These are phyloP conservation scores for Candida maltosa DNA, from an alignment of 805 yeast genomes.

Conservation along the genomic window DNA sequence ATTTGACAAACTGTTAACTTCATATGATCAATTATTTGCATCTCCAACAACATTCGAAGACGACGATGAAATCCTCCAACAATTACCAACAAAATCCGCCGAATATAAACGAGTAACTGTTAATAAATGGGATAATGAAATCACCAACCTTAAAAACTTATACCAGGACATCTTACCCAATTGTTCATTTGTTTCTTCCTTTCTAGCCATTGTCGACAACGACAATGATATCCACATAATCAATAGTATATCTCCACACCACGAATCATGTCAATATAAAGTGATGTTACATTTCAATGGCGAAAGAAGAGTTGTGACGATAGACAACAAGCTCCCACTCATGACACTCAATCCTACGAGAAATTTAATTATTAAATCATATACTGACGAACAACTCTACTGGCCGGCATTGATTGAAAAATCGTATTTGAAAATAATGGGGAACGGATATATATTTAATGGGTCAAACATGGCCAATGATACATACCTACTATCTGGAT, in stretches of 20 bases:
- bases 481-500: constrained; percentile 62
- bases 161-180: constrained; percentile 55
- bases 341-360: constrained; percentile 16
- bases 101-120: constrained; percentile 5
- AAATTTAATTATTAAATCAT: constrained; percentile 35
- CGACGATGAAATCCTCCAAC: constrained; percentile 5
- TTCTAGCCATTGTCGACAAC: constrained; percentile 44
- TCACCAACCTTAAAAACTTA: constrained; percentile 20
- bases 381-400: constrained; percentile 23
- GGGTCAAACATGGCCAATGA: constrained; percentile 82
- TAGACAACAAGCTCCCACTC: constrained; percentile 47
- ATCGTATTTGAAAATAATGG: constrained; percentile 62
- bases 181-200: constrained; percentile 74
- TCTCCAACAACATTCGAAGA: constrained; percentile 1
- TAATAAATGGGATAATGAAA: constrained; percentile 45
- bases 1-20: constrained; percentile 11
- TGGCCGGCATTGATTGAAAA: constrained; percentile 82
- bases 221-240: not conserved
- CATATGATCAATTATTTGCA: constrained; percentile 8
- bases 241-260: constrained; percentile 11
- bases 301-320: constrained; percentile 38
- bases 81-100: constrained; percentile 14
- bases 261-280: constrained; percentile 26
- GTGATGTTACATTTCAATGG: constrained; percentile 55
- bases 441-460: constrained; percentile 53